Percentiles rank a stretch among this genome's conserved stretches.
These are phyloP conservation scores for Aspergillus sp. DNA, from an alignment of 2,329 filamentous ascomycete species.

Conservation along the genomic window DNA sequence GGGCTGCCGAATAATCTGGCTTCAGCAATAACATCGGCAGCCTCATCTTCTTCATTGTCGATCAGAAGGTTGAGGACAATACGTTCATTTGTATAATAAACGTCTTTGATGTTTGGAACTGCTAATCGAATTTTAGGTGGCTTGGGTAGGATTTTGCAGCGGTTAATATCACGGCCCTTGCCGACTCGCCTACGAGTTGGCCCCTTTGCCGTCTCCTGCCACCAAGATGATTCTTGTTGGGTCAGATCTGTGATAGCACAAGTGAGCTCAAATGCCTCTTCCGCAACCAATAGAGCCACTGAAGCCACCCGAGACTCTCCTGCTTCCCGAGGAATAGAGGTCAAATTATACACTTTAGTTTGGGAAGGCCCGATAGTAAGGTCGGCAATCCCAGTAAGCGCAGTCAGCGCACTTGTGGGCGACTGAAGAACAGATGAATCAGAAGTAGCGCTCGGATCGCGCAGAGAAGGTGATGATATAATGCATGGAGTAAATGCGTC, in stretches of 20 bases:
- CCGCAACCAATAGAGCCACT: conserved; percentile 63
- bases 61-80: conserved; percentile 69
- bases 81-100: conserved; percentile 83
- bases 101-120: conserved; percentile 60
- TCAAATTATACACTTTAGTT: conserved; percentile 69
- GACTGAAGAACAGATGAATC: conserved; percentile 32
- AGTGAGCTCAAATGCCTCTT: conserved; percentile 65
- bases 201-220: conserved; percentile 39
- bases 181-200: conserved; percentile 40
- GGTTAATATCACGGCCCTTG: conserved; percentile 50
- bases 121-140: conserved; percentile 86
- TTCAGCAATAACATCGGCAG: conserved; percentile 70
- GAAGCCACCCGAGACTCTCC: conserved; percentile 70
- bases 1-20: conserved; percentile 63
- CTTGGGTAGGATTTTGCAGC: conserved; percentile 75
- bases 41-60: conserved; percentile 78
- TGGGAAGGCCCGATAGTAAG: conserved; percentile 67
- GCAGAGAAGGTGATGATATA: conserved; percentile 35
- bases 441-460: conserved; percentile 30
- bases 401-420: conserved; percentile 34
- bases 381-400: conserved; percentile 59
- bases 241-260: conserved; percentile 57
- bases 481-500: conserved; percentile 23
- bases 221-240: conserved; percentile 41
- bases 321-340: conserved; percentile 74